Evolutionary conservation across 208 protist genomes (phyloP), one percentile per base, ranked within the genome.

Genomic region (Leishmania tropica): DNA sequence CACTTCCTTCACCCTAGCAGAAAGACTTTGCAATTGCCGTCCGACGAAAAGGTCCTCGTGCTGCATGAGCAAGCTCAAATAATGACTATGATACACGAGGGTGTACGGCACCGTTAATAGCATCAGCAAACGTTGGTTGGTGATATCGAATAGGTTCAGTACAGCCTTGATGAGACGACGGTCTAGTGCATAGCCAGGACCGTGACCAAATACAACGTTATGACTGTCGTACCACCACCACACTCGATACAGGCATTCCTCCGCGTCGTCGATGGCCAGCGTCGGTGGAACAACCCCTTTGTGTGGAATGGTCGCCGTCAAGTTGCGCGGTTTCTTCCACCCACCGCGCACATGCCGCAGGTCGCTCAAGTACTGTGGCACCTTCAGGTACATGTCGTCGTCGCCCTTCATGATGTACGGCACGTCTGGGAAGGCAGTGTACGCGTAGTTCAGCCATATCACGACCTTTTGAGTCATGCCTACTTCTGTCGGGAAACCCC

Each of bases 321-420:
- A 67, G 60, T 67, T 67, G 60, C 47, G 72, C 11, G 45, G 42
- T 17, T 31, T 76, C 6, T 3, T 0, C 53, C n/a, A 53, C 3
- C 70, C 78, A 7, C 51, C 71, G 7, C 73, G 58, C 7, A 77
- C 72, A 24, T 31, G 78, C 17, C 81, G 83, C n/a, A 90, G 73
- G 47, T 89, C 89, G 53, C 80, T 76, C 45, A 92, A 78, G 51
- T 81, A 88, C 81, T 92, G 86, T 74, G 89, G 89, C 78, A 92
- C 86, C 70, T 83, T 85, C 53, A 89, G 11, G 65, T 88, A 92
- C 56, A 76, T 80, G 80, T 92, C 88, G 80, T 92, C 88, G 51
- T 92, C 88, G 35, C 86, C 81, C 71, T 89, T 92, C 64, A 77
- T 85, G 53, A 92, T 64, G 76, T 85, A 92, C 48, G 58, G 48